These are phyloP conservation scores for Solanum chiquidenum DNA, from an alignment of 257 asterid genomes.

Conservation along the genomic window DNA sequence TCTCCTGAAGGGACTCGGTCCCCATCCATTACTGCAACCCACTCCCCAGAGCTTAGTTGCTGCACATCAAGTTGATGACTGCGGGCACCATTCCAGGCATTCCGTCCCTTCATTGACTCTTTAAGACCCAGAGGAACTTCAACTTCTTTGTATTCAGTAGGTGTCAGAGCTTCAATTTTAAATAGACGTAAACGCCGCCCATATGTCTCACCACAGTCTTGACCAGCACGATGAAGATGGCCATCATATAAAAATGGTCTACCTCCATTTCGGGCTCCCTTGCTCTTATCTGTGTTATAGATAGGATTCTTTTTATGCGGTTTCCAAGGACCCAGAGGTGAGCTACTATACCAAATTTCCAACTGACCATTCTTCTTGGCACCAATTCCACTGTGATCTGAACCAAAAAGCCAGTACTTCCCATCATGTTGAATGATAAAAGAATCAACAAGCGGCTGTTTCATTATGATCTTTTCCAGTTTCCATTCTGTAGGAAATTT, in stretches of 20 bases:
- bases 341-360: constrained; percentile 72
- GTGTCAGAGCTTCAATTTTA: constrained; percentile 45
- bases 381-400: constrained; percentile 77
- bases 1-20: constrained; percentile 90
- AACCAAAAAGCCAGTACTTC: constrained; percentile 85
- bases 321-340: constrained; percentile 91
- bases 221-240: constrained; percentile 72
- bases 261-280: constrained; percentile 95
- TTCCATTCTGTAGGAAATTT: constrained; percentile 81
- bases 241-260: constrained; percentile 67
- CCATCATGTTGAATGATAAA: constrained; percentile 59
- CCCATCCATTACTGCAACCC: constrained; percentile 84
- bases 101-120: constrained; percentile 56
- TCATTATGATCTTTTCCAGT: constrained; percentile 48
- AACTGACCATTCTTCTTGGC: constrained; percentile 72
- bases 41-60: constrained; percentile 68
- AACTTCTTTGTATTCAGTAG: constrained; percentile 63
- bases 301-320: constrained; percentile 80
- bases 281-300: constrained; percentile 59
- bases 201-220: constrained; percentile 84
- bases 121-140: constrained; percentile 51
- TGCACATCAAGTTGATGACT: constrained; percentile 82
- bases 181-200: constrained; percentile 62
- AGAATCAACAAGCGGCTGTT: constrained; percentile 73
- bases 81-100: constrained; percentile 93